A percentile compares a stretch with the other conserved stretches of the same genome.
Conservation (phyloP, 768 basidiomycete species). For the Rhizopogon sp. region DNA sequence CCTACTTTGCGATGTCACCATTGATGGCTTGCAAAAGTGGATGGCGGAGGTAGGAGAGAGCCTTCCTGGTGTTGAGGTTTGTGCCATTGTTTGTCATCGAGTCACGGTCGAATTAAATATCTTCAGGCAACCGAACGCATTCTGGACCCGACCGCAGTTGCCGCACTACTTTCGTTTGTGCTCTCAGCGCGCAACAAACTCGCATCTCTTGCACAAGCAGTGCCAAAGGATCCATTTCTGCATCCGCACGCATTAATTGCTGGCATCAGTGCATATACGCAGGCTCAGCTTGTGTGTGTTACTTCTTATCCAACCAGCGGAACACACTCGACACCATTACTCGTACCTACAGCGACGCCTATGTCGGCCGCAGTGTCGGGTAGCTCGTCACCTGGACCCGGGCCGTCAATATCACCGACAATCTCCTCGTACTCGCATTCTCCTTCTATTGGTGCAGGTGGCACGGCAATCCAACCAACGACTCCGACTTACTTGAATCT, state of each 20-base stretch:
- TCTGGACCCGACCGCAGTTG: constrained; percentile 67
- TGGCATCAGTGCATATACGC: constrained; percentile 34
- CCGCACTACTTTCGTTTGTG: constrained; percentile 66
- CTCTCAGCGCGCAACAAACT: constrained; percentile 68
- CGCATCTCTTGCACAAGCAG: constrained; percentile 38
- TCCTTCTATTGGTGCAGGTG: constrained; percentile 30
- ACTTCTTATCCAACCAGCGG: constrained; percentile 2
- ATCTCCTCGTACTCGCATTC: constrained; percentile 11
- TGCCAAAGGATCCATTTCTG: constrained; percentile 78
- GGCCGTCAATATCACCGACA: constrained; percentile 11
- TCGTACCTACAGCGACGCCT: constrained; percentile 28
- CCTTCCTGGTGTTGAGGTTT: constrained; percentile 55
- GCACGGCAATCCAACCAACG: not conserved
- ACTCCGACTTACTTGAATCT: constrained; percentile 18
- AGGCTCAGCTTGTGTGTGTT: constrained; percentile 12
- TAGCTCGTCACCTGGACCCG: constrained; percentile 9
- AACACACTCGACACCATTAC: constrained; percentile 9
- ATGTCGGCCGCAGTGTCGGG: constrained; percentile 5
- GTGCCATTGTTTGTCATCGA: constrained; percentile 1
- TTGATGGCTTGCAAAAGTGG: constrained; percentile 69
- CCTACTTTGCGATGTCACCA: constrained; percentile 71
- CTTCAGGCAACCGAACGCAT: constrained; percentile 63
- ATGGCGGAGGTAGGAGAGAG: constrained; percentile 59
- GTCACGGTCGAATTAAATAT: not conserved
- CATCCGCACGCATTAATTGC: constrained; percentile 55